Evolutionary conservation across 2,329 filamentous ascomycete species (phyloP), one percentile per base, ranked within the genome.

Genomic region (Reticulascus tulasneorum): DNA sequence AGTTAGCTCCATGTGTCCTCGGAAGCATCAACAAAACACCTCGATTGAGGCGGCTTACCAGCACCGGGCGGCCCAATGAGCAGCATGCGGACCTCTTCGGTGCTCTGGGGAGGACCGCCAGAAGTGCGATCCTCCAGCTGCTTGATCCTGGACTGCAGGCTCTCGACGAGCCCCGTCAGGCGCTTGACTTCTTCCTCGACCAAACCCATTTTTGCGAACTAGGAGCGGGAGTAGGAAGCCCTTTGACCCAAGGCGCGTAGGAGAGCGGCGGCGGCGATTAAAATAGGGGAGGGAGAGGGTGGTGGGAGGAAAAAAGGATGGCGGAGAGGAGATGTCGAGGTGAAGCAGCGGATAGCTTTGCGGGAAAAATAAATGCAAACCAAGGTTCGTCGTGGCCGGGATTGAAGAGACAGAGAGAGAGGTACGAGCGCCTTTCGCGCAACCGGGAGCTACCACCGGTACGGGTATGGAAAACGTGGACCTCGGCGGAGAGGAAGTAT

Each of bases 1-100:
- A 17, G 37, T 41, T 27, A 41, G 34, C 29, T 26, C 15, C n/a
- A 17, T 17, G 25, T 26, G 6, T 30, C 20, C 19, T 12, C 15
- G 11, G 29, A 15, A 9, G 33, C 21, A 15, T 21, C 20, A 27
- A 40, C 20, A 12, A 33, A 32, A 38, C 27, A 31, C 31, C 30
- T 34, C 25, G 17, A 31, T 26, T 19, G 13, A 38, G 36, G 36
- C 29, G 29, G 72, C 85, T 54, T 79, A 97, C 93, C 93, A 66
- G 93, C 93, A 65, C 93, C 93, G 38, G 93, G 93, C 60, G 93
- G 93, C 23, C 93, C 93, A 72, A 98, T 97, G 58, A 98, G 73
- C 56, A 98, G 89, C 86, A 98, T 94, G 69, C 93, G 84, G 66
- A 98, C 79, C 58, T 84, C 77, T 51, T 83, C 74, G 24, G 73